Conservation (phyloP, 164 flowering plant genomes). For the Vitis rupestris region DNA sequence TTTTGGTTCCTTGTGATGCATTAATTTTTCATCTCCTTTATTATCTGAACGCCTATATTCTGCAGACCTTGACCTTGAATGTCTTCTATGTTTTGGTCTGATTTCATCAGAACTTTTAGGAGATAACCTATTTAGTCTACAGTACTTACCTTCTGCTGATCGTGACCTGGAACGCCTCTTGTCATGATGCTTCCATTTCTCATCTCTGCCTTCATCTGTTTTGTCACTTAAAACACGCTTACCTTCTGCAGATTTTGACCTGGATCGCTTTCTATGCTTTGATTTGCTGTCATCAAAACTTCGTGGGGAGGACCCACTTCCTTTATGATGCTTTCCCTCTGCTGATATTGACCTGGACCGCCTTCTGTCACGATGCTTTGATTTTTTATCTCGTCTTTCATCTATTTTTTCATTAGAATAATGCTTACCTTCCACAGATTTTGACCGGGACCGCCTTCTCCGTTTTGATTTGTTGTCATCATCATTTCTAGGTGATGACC, state of each 20-base stretch:
- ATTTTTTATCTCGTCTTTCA: constrained; percentile 5
- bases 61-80: constrained; percentile 40
- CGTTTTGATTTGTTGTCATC: constrained; percentile 24
- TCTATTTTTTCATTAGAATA: constrained; percentile 17
- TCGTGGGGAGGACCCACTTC: constrained; percentile 23
- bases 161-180: constrained; percentile 7
- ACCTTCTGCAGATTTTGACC: constrained; percentile 27
- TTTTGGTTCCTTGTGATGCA: constrained; percentile 7
- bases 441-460: constrained; percentile 41
- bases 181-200: not conserved
- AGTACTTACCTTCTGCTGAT: constrained; percentile 7
- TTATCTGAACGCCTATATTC: constrained; percentile 24
- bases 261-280: constrained; percentile 21
- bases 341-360: constrained; percentile 22
- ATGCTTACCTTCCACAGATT: constrained; percentile 30
- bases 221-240: constrained; percentile 6
- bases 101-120: constrained; percentile 32
- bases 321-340: constrained; percentile 23
- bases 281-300: constrained; percentile 17
- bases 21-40: constrained; percentile 28
- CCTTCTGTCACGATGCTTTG: constrained; percentile 16
- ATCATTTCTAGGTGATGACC: constrained; percentile 33
- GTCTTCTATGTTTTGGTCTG: constrained; percentile 26
- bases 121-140: constrained; percentile 27
- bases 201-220: constrained; percentile 15